Evolutionary conservation across 495 filamentous ascomycete genomes (phyloP).

Genomic region (Penicillium manginii): DNA sequence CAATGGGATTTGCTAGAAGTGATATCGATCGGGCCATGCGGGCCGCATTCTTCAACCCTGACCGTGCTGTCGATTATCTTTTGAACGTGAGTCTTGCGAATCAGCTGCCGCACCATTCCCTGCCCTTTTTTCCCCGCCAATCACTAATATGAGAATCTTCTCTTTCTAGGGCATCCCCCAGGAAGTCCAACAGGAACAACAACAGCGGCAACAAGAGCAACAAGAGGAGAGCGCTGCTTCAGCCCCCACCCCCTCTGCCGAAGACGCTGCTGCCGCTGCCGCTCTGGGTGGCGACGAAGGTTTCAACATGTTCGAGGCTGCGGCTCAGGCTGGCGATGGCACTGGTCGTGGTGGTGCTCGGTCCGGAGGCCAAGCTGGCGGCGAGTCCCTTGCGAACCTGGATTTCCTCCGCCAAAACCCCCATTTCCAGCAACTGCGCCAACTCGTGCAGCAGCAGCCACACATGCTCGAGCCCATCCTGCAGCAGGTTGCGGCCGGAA

Average conservation of each 20-base stretch:
- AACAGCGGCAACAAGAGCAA: conserved; percentile 38
- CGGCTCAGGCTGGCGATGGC: conserved; percentile 71
- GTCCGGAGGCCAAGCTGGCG: conserved; percentile 45
- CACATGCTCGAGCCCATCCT: conserved; percentile 98
- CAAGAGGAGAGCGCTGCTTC: conserved; percentile 27
- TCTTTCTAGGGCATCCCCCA: conserved; percentile 81
- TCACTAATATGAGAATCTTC: not conserved
- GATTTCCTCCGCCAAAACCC: conserved; percentile 96
- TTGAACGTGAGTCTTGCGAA: conserved; percentile 65
- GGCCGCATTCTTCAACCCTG: conserved; percentile 94
- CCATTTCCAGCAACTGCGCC: conserved; percentile 95
- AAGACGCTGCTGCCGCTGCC: conserved; percentile 29
- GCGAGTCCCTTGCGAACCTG: conserved; percentile 71
- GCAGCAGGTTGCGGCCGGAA: conserved; percentile 93
- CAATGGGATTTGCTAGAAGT: conserved; percentile 87
- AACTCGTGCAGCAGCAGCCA: conserved; percentile 95
- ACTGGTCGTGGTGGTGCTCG: conserved; percentile 54
- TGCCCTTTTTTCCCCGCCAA: too few species aligned
- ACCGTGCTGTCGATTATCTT: conserved; percentile 95
- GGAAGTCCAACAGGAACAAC: conserved; percentile 71
- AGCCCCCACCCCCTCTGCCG: conserved; percentile 40
- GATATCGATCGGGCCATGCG: conserved; percentile 94
- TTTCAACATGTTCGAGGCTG: conserved; percentile 94
- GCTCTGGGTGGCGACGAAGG: conserved; percentile 60
- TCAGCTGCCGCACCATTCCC: not conserved